Evolutionary conservation across 2,329 filamentous ascomycete species (phyloP), one percentile per base, ranked within the genome.

Genomic region (Myriosclerotinia curreyana): DNA sequence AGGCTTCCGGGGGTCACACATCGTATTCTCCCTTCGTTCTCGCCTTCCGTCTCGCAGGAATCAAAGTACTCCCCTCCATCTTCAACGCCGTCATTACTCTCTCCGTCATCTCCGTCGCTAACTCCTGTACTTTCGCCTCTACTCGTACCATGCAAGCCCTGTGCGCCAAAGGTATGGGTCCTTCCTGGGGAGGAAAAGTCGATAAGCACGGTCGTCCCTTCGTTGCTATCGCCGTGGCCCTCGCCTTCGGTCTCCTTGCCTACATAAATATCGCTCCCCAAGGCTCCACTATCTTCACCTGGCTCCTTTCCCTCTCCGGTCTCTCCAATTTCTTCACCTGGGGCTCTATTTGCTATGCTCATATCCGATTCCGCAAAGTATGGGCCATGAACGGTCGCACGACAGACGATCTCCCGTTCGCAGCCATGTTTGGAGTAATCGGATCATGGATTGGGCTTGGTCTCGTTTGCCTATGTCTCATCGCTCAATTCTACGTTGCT

Each of bases 81-180:
- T 96, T 97, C 88, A 98, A 98, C 77, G 87, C 87, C 34, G 91
- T 97, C 68, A 96, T 98, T 75, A 87, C 96, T 74, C 86, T 96
- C 66, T 89, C 92, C 31, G 92, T 96, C 36, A 80, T 97, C 36
- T 96, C 91, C 0, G 93, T 97, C 67, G 92, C 92, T 64, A 97
- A 96, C 77, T 94, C 91, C 12, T 89, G 92, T 69, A 90, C 97
- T 64, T 98, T 96, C 72, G 94, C 92, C 52, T 93, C 91, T 25
- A 95, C 91, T 1, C 88, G 94, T 70, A 97, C 93, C 3, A 85
- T 98, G 7, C 91, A 92, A 51, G 93, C 93, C 14, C 84, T 97
- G 1, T 92, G 92, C 52, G 92, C 96, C 74, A 90, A 95, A 75
- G 84, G 87, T 63, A 92, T 96, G 75, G 92, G 91, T 0, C 92